These are phyloP conservation scores for Ophiostoma novo-ulmi DNA, from an alignment of 2,329 filamentous ascomycete genomes.

Conservation along the genomic window DNA sequence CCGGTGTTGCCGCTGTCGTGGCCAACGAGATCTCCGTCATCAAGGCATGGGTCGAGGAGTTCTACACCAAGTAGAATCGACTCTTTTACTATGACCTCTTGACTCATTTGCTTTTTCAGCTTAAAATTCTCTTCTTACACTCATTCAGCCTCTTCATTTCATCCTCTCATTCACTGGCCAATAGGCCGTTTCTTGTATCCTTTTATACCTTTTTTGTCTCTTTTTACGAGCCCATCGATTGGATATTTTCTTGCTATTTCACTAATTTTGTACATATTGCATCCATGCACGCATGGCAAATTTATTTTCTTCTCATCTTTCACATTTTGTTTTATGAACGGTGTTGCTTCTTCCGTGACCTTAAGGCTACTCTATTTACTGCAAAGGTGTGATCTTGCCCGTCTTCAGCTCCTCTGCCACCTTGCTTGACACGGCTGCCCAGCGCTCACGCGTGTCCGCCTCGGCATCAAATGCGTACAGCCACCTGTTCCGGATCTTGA, in stretches of 20 bases:
- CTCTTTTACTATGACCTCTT: neutral
- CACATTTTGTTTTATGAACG: neutral
- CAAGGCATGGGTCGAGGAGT: conserved; percentile 44
- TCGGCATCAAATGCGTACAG: conserved; percentile 46
- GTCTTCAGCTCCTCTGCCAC: neutral
- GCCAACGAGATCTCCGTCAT: conserved; percentile 49
- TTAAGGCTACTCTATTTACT: neutral
- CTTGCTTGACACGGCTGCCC: conserved; percentile 38
- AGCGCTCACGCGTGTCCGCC: conserved; percentile 39
- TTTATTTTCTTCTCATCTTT: neutral
- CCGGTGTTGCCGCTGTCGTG: conserved; percentile 45
- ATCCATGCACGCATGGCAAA: conserved; percentile 13
- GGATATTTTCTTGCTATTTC: conserved; percentile 6
- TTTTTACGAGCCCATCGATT: conserved; percentile 2
- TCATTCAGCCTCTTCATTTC: neutral
- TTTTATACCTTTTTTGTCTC: neutral
- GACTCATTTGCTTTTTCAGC: neutral
- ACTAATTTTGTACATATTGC: neutral
- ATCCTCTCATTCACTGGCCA: neutral
- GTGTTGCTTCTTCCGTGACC: neutral
- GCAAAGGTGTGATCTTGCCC: neutral
- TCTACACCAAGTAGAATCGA: conserved; percentile 11
- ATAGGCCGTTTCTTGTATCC: neutral
- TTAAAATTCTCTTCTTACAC: neutral
- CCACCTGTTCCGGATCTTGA: conserved; percentile 45